Conservation (phyloP, 75 land plant genomes). For the Sequoiadendron giganteum region DNA sequence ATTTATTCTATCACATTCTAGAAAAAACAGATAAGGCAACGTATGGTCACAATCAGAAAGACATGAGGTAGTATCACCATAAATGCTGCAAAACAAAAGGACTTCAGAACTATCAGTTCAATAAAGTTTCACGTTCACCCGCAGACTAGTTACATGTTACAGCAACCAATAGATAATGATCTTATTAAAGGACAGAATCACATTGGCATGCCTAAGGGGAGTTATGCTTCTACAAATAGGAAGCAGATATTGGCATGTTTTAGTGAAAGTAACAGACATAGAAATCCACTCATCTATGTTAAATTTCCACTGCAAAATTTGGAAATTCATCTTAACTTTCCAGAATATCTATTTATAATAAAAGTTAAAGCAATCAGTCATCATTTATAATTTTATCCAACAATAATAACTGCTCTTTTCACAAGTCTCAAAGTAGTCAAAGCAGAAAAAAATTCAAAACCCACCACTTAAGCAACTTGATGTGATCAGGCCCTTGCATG, state of each 20-base stretch:
- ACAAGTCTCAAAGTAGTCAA: no score
- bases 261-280: background rate
- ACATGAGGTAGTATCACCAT: background rate
- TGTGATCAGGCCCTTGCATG: no score
- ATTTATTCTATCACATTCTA: background rate
- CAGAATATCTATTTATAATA: background rate
- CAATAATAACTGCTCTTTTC: no score
- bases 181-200: background rate
- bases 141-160: background rate
- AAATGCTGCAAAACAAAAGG: background rate
- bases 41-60: background rate
- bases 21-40: background rate
- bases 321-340: background rate
- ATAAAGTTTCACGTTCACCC: background rate
- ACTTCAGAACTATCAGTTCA: background rate
- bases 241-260: background rate
- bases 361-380: background rate
- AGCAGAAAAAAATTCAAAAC: no score
- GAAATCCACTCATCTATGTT: background rate
- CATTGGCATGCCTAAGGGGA: background rate
- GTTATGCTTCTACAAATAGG: background rate
- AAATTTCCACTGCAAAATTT: background rate
- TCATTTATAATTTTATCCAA: background rate
- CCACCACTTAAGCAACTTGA: no score
- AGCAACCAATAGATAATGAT: background rate